phyloP scores from a whole-genome alignment of 106 monocot species.

The Dendrobium chrysotoxum region DNA sequence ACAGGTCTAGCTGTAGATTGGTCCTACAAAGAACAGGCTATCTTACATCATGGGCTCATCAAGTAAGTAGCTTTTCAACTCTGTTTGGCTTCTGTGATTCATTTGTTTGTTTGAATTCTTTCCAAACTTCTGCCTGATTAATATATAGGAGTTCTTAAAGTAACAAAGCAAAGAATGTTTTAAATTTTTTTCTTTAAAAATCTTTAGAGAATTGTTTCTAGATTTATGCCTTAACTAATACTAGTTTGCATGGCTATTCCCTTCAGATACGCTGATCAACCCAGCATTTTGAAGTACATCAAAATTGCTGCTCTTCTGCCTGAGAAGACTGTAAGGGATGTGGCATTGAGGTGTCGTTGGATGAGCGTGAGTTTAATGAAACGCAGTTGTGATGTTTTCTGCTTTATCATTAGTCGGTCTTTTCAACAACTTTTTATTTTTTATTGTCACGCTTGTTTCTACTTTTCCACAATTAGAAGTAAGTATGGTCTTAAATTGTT shows the following conservation, averaged over 20 bases:
- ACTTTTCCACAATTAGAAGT: no score
- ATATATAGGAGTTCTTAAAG: not conserved
- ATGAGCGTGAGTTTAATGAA: constrained; percentile 45
- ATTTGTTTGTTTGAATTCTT: not conserved
- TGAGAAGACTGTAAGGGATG: constrained; percentile 73
- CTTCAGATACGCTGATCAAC: constrained; percentile 45
- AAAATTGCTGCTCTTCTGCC: constrained; percentile 60
- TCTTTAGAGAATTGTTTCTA: not conserved
- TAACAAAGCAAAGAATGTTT: not conserved
- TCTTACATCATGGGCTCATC: constrained; percentile 35
- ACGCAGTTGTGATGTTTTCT: not conserved
- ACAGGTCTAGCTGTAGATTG: constrained; percentile 48
- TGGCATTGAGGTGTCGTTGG: constrained; percentile 75
- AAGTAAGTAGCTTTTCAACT: constrained; percentile 23
- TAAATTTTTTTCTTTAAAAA: not conserved
- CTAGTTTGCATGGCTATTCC: not conserved
- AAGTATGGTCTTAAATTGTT: no score
- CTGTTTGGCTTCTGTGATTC: not conserved
- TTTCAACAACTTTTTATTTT: not conserved
- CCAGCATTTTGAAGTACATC: constrained; percentile 52
- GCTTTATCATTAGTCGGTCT: not conserved
- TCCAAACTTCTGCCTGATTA: not conserved
- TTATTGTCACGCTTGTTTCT: not conserved
- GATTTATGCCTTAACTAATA: constrained; percentile 5
- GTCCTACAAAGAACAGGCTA: constrained; percentile 44